Evolutionary conservation across 352 stramenopile species (phyloP).

Genomic region (Phytopythium delawarense): DNA sequence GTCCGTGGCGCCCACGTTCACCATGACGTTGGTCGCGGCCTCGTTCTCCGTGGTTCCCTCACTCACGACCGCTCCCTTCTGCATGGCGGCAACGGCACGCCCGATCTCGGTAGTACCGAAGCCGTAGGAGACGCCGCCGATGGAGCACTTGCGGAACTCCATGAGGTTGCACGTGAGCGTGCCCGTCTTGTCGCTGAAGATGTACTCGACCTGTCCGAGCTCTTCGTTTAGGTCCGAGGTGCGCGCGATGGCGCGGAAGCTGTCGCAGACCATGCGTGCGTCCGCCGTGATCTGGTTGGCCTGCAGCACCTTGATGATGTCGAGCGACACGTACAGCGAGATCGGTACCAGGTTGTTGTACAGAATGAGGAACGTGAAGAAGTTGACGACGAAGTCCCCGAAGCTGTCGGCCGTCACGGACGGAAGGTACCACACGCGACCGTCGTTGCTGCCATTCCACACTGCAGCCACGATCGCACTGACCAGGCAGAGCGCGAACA

Average conservation of each 20-base stretch:
- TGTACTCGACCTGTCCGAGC: constrained; percentile 94
- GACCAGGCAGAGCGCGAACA: constrained; percentile 57
- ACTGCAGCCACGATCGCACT: constrained; percentile 30
- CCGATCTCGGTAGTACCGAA: constrained; percentile 88
- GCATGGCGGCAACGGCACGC: constrained; percentile 86
- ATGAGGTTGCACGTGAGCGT: constrained; percentile 99
- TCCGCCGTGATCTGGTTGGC: constrained; percentile 85
- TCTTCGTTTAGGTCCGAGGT: constrained; percentile 91
- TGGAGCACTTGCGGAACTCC: constrained; percentile 92
- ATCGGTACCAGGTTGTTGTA: constrained; percentile 96
- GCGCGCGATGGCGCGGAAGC: constrained; percentile 67
- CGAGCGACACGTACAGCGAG: constrained; percentile 94
- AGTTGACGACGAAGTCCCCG: constrained; percentile 59
- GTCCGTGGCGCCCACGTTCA: constrained; percentile 3
- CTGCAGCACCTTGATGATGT: constrained; percentile 91
- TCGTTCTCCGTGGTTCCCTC: neutral
- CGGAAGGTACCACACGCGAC: constrained; percentile 48
- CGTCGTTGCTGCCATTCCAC: constrained; percentile 33
- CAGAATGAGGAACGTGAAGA: constrained; percentile 92
- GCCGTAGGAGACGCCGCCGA: constrained; percentile 83
- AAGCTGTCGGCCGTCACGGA: constrained; percentile 27
- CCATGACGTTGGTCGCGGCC: neutral
- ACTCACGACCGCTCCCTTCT: neutral
- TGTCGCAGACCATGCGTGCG: constrained; percentile 77
- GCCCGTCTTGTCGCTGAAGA: constrained; percentile 99